A percentile compares a stretch with the other conserved stretches of the same genome.
phyloP scores from a whole-genome alignment of 306 rosid species.

The Potentilla sterilis region DNA sequence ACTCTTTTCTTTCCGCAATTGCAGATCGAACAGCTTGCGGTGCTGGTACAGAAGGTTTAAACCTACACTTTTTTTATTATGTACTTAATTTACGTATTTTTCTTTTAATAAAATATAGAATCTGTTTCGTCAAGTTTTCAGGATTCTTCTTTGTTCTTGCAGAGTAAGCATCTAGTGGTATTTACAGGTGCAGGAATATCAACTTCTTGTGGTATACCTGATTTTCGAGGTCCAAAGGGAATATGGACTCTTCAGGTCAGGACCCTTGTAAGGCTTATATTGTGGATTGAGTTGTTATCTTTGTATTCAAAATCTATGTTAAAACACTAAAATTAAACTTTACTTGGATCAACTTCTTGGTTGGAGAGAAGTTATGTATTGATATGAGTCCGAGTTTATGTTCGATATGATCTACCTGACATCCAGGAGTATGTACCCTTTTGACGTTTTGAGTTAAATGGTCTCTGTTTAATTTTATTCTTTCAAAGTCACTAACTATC shows the following conservation, averaged over 20 bases:
- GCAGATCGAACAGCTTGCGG: slow-evolving; percentile 76
- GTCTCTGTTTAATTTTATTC: neutral
- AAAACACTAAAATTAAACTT: neutral
- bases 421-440: neutral
- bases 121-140: slow-evolving; percentile 21
- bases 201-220: slow-evolving; percentile 97
- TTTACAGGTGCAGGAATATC: slow-evolving; percentile 99
- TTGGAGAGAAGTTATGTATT: neutral
- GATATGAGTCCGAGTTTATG: neutral
- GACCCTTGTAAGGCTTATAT: slow-evolving; percentile 4
- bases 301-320: neutral
- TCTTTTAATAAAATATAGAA: slow-evolving; percentile 16
- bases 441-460: neutral
- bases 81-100: slow-evolving; percentile 14
- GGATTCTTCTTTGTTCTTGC: slow-evolving; percentile 41
- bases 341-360: neutral
- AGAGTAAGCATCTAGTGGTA: slow-evolving; percentile 98
- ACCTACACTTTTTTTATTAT: slow-evolving; percentile 21
- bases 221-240: slow-evolving; percentile 97
- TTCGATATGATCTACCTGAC: neutral
- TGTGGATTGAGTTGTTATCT: neutral
- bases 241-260: slow-evolving; percentile 97
- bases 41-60: slow-evolving; percentile 68
- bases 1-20: neutral
- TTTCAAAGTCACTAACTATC: neutral